Evolutionary conservation across 192 early-diverging fungal genomes (phyloP).

Genomic region (Podila verticillata): DNA sequence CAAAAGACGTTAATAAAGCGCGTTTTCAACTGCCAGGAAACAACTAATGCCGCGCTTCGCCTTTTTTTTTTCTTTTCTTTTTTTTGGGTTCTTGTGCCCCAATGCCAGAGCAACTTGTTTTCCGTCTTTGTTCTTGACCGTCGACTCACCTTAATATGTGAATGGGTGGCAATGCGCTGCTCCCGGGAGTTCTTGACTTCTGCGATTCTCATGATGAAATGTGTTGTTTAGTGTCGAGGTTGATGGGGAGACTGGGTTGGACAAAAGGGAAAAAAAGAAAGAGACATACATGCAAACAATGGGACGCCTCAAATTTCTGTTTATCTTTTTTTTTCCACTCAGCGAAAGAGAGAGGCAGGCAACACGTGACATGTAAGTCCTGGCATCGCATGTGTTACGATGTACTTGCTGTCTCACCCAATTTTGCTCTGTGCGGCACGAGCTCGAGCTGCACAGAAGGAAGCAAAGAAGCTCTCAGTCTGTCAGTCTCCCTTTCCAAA

Average conservation of each 20-base stretch:
- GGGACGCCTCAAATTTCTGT: conserved; percentile 1
- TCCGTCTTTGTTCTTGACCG: background rate
- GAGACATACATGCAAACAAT: background rate
- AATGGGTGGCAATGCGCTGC: conserved; percentile 94
- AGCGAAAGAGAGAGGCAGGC: too few species aligned
- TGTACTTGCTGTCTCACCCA: too few species aligned
- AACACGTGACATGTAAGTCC: too few species aligned
- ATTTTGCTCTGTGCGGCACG: too few species aligned
- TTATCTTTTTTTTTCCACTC: conserved; percentile 2
- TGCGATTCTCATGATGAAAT: conserved; percentile 83
- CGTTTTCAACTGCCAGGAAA: conserved; percentile 8
- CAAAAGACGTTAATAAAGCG: background rate
- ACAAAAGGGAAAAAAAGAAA: background rate
- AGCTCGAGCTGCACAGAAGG: too few species aligned
- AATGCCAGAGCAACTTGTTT: background rate
- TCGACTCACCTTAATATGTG: conserved; percentile 86
- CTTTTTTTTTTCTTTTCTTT: too few species aligned
- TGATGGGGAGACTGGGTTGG: background rate
- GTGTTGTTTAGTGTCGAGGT: conserved; percentile 3
- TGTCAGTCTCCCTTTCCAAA: too few species aligned
- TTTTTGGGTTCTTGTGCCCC: background rate
- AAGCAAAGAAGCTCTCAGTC: too few species aligned
- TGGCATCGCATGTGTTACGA: too few species aligned
- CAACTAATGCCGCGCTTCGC: background rate
- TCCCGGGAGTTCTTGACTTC: conserved; percentile 94